Conservation (phyloP, 345 rosid genomes). For the Eucalyptus paniculata region DNA sequence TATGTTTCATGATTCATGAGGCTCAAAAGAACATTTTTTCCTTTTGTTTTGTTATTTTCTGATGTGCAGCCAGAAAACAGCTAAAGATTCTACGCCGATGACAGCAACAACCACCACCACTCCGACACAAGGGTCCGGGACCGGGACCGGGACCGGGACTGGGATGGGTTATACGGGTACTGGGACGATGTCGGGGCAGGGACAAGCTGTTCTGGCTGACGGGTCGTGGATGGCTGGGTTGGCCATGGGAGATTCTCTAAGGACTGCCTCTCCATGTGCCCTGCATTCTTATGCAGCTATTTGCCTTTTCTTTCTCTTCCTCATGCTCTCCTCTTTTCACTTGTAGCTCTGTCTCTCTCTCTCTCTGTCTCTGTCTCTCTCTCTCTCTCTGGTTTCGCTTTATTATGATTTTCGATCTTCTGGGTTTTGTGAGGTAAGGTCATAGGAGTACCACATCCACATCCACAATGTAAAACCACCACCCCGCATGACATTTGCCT, state of each 20-base stretch:
- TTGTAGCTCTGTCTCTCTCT: slow-evolving; percentile 7
- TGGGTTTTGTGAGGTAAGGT: not conserved
- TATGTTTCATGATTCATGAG: not conserved
- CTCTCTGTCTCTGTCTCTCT: not conserved
- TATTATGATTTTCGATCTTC: slow-evolving; percentile 5
- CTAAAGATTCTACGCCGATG: slow-evolving; percentile 48
- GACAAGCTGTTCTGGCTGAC: slow-evolving; percentile 47
- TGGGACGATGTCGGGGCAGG: slow-evolving; percentile 10
- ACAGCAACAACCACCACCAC: slow-evolving; percentile 12
- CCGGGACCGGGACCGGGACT: slow-evolving; percentile 3
- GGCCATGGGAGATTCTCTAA: slow-evolving; percentile 71
- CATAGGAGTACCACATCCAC: slow-evolving; percentile 12
- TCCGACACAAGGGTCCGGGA: not conserved
- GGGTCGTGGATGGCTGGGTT: slow-evolving; percentile 88
- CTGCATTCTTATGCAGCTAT: not conserved
- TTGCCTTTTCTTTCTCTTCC: not conserved
- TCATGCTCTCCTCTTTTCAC: slow-evolving; percentile 3
- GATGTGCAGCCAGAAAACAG: slow-evolving; percentile 62
- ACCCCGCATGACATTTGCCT: not conserved
- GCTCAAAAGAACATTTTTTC: not conserved
- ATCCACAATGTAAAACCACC: slow-evolving; percentile 3
- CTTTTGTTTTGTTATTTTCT: not conserved
- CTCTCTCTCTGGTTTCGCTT: not conserved
- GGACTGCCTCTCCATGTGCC: slow-evolving; percentile 1
- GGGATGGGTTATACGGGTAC: slow-evolving; percentile 10